A percentile compares a stretch with the other conserved stretches of the same genome.
These are phyloP conservation scores for Ascomycota sp. DNA, from an alignment of 2,329 filamentous ascomycete species.

Conservation along the genomic window DNA sequence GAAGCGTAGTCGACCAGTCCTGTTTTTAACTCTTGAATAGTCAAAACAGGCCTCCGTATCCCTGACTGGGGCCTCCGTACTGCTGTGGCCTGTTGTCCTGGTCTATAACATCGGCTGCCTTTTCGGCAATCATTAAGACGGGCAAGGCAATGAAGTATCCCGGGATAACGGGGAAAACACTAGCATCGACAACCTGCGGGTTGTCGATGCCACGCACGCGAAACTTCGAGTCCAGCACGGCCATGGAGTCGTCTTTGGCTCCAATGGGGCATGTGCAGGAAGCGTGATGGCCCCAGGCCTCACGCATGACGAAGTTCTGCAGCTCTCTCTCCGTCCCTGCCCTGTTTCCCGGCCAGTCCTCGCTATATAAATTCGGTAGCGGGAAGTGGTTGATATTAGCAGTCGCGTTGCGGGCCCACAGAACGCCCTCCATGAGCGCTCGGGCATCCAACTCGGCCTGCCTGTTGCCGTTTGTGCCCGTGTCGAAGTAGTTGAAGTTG, in stretches of 20 bases:
- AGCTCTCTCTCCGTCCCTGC: slow-evolving; percentile 18
- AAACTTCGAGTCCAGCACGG: slow-evolving; percentile 31
- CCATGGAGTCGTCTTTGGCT: slow-evolving; percentile 25
- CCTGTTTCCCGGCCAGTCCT: slow-evolving; percentile 13
- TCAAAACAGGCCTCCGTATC: no score
- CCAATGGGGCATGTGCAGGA: slow-evolving; percentile 33
- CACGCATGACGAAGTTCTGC: slow-evolving; percentile 22
- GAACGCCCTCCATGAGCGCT: slow-evolving; percentile 29
- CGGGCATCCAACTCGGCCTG: slow-evolving; percentile 22
- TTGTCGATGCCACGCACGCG: slow-evolving; percentile 29
- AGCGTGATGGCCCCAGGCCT: slow-evolving; percentile 34
- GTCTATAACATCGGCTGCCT: slow-evolving; percentile 17
- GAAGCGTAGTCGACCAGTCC: no score
- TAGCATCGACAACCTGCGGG: slow-evolving; percentile 38
- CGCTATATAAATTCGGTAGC: slow-evolving; percentile 1
- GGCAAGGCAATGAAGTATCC: slow-evolving; percentile 27
- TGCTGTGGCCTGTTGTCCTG: no score
- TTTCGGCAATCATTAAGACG: slow-evolving; percentile 33
- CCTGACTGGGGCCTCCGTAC: no score
- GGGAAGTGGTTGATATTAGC: slow-evolving; percentile 3
- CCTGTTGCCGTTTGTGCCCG: slow-evolving; percentile 21
- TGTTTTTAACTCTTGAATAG: no score
- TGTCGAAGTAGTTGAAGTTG: slow-evolving; percentile 36
- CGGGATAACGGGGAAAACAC: slow-evolving; percentile 25
- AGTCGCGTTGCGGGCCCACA: slow-evolving; percentile 23